Evolutionary conservation across 2,329 filamentous ascomycete genomes (phyloP), one percentile per base, ranked within the genome.

Genomic region (Colletotrichum lupini): DNA sequence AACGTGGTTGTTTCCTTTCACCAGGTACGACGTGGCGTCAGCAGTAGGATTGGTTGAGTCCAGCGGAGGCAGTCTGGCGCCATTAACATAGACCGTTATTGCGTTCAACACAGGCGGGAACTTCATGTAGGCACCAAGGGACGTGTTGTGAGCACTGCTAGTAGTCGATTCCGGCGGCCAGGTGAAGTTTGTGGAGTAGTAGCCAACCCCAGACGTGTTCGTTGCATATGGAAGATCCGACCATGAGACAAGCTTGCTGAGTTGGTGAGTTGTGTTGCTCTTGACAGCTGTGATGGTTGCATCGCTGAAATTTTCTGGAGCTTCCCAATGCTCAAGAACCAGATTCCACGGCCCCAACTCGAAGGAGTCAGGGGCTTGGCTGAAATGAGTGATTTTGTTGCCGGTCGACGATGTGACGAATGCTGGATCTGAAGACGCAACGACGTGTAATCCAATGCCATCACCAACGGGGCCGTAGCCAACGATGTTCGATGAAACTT

Each of bases 141-240:
- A 42, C 37, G 37, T 6, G 37, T 16, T 14, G 16, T 42, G 14
- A 16, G 37, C 37, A 42, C 37, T 42, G 37, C 62, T 19, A 24
- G 16, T 4, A 58, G n/a, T n/a, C 57, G 7, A 30, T 12, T 2
- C 24, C 14, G 26, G 30, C 5, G 60, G 26, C 73, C 73, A 75
- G 22, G 56, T 37, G 22, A 75, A 75, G 22, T 53, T 67, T 12
- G 69, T 30, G 3, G 8, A 26, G 30, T 73, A 73, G 52, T 70
- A 67, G 12, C 73, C 73, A 14, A 73, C 9, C 5, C 73, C 73
- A 24, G 69, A 73, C 9, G 32, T 53, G 26, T 73, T 70, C 26
- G 37, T 42, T 16, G 68, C 59, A 8, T 11, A 24, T 2, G 65
- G 61, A 11, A 75, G 67, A 4, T 73, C 61, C 1, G 32, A 35